These are phyloP conservation scores for Phalaenopsis aphrodite DNA, from an alignment of 106 monocot genomes.

Conservation along the genomic window DNA sequence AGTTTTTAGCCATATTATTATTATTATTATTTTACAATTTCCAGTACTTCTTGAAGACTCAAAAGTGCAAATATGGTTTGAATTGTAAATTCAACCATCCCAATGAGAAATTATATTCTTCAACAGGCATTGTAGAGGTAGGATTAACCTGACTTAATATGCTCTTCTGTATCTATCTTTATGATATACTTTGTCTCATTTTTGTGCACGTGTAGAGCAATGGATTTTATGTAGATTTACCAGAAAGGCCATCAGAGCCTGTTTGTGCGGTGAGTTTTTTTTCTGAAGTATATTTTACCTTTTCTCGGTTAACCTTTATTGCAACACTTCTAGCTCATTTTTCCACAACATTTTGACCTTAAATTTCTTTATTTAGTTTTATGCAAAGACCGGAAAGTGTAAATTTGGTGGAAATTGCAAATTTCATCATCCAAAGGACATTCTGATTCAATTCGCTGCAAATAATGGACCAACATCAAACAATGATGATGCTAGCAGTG, in stretches of 20 bases:
- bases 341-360: background rate
- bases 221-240: constrained; percentile 28
- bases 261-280: constrained; percentile 45
- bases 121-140: constrained; percentile 3
- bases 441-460: constrained; percentile 14
- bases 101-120: constrained; percentile 26
- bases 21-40: background rate
- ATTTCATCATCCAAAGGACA: constrained; percentile 90
- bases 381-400: constrained; percentile 77
- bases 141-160: background rate
- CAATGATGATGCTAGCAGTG: constrained; percentile 8
- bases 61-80: constrained; percentile 66
- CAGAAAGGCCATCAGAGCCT: constrained; percentile 80
- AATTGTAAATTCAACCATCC: constrained; percentile 89
- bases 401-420: constrained; percentile 84
- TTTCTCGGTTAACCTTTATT: background rate
- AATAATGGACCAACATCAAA: constrained; percentile 9
- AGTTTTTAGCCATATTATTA: background rate
- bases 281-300: background rate
- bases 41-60: constrained; percentile 75
- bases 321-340: background rate
- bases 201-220: constrained; percentile 21
- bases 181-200: background rate
- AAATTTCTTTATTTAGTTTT: constrained; percentile 41
- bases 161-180: background rate